phyloP scores from a whole-genome alignment of 768 basidiomycete genomes.

The Termitomyces sp. region DNA sequence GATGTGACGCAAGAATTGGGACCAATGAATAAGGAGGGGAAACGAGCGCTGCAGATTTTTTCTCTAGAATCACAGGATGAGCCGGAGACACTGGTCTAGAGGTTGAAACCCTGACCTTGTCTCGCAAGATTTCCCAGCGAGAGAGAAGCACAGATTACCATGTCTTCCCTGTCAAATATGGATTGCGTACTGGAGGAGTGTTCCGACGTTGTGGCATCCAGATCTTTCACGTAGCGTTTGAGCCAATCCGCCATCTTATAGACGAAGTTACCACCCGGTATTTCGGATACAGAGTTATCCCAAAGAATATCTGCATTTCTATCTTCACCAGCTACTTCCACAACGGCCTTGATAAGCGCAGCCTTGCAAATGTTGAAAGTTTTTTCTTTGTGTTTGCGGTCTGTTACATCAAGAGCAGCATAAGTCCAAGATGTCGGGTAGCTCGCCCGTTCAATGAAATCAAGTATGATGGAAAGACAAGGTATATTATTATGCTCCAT shows the following conservation, averaged over 20 bases:
- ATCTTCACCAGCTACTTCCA: conserved; percentile 81
- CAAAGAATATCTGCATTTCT: conserved; percentile 75
- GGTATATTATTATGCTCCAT: conserved; percentile 50
- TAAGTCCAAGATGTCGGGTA: conserved; percentile 64
- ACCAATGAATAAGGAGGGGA: conserved; percentile 64
- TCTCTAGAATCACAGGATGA: conserved; percentile 34
- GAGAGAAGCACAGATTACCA: conserved; percentile 79
- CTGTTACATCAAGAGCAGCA: conserved; percentile 37
- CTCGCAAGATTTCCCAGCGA: conserved; percentile 78
- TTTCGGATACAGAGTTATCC: conserved; percentile 50
- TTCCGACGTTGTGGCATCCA: conserved; percentile 24
- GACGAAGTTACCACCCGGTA: conserved; percentile 70
- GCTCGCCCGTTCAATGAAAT: conserved; percentile 69
- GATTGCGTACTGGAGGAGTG: conserved; percentile 18
- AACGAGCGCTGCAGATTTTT: conserved; percentile 54
- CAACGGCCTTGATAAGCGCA: conserved; percentile 78
- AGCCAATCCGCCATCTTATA: conserved; percentile 75
- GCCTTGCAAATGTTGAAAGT: conserved; percentile 80
- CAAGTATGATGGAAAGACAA: conserved; percentile 58
- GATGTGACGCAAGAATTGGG: conserved; percentile 48
- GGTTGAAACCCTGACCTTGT: conserved; percentile 46
- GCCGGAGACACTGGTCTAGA: neutral
- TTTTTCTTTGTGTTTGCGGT: conserved; percentile 58
- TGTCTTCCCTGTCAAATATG: conserved; percentile 50
- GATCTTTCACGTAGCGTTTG: conserved; percentile 42